Evolutionary conservation across 2,329 filamentous ascomycete species (phyloP), one percentile per base, ranked within the genome.

Genomic region (Xylaria sp.): DNA sequence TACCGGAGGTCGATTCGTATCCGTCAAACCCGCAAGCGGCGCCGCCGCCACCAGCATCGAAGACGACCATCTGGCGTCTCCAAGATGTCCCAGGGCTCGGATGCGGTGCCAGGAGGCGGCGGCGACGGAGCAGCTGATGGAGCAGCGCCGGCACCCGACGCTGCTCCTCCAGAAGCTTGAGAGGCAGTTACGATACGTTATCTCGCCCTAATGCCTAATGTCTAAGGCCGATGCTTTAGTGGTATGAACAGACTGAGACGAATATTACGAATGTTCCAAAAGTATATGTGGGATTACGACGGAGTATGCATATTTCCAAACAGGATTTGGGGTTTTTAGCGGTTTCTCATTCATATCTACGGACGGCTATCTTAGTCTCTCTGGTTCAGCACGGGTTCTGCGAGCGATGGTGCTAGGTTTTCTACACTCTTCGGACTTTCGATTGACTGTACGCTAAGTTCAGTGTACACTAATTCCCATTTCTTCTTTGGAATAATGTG

Each of bases 41-140:
- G 66, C 20, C 71, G 69, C 31, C 66, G 63, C 20, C 66, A 66
- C 31, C 66, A 66, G 23, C 63, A 67, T 55, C 46, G 48, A 15
- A 69, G 67, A 50, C 67, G 56, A 2, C 39, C 61, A 28, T 73
- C 71, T 10, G 65, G 67, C 28, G 51, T 23, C 63, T 71, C 68
- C n/a, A 73, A 71, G 52, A 67, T 64, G n/a, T 73, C 71, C 7
- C 65, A 67, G 28, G 44, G 31, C 3, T 72, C 70, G 20, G 69
- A 70, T 18, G 65, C 25, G 46, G 54, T 20, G 4, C 56, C 23
- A 25, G 65, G 37, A 7, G 62, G 44, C 8, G 55, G 54, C 9
- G 59, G 31, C 12, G 63, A 23, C 3, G 67, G 25, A 25, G 60
- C 56, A 23, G 62, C 28, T 8, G 67, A 51, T 37, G 63, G 31